Base-by-base conservation (phyloP, 768 basidiomycete genomes). In the Coprinopsis marcescibilis region DNA sequence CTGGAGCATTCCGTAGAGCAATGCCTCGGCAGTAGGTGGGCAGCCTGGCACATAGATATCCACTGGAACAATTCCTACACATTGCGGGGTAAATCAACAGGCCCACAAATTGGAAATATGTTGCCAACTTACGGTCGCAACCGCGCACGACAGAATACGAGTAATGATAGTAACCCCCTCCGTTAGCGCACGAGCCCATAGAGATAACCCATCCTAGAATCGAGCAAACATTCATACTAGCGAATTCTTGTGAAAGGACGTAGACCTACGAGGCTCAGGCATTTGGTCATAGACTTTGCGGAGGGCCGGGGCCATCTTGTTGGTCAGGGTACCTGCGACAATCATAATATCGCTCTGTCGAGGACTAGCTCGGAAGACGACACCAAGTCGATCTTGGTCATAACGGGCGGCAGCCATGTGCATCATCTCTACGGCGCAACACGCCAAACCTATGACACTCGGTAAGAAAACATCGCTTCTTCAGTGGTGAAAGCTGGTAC, bases 381-480 rank as follows among this genome's bases (percentile, higher is more conserved):
- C 84, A 53, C 96, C 96, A 25, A 99, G 73, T 51, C 96, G 81
- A 65, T 99, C 96, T 65, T 98, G 96, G 66, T 99, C 96, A 65
- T 98, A 99, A 48, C 96, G 83, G 14, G 96, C 90, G 33, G 96
- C 94, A 41, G 96, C 96, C 93, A 98, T 95, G 72, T 99, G 96
- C 94, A 96, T 97, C 88, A 91, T 90, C 71, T 99, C 96, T 25
- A 99, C 96, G 19, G 96, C 96, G 65, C 96, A 99, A 66, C 96
- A 99, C 3, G 96, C 96, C 43, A 99, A 80, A 69, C 95, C 92
- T 88, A 34, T 14, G 33, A 52, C 25, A 48, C 46, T 48, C 26
- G 25, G 14, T 50, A 21, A 24, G 25, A 29, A 2, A 20, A 26
- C 14, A 19, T 21, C 19, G 26, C 26, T 15, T 24, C 46, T 42